These are phyloP conservation scores for Ogataea nakhonphanomensis DNA, from an alignment of 805 yeast genomes.

Conservation along the genomic window DNA sequence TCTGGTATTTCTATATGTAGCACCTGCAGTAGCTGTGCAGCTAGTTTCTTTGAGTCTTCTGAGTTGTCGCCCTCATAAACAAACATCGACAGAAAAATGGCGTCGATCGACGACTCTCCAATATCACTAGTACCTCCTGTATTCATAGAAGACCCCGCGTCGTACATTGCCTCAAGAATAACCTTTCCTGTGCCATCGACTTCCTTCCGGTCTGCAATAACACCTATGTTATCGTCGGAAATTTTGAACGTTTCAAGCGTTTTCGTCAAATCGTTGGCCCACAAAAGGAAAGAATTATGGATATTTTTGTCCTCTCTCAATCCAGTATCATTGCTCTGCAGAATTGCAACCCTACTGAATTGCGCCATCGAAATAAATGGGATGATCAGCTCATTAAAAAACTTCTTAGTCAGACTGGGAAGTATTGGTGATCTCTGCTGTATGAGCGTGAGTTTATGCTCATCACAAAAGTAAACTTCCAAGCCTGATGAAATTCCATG, in stretches of 20 bases:
- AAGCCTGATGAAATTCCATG: slow-evolving; percentile 42
- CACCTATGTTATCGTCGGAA: slow-evolving; percentile 10
- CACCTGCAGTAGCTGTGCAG: slow-evolving; percentile 34
- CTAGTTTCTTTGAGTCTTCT: slow-evolving; percentile 58
- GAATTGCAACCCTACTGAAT: slow-evolving; percentile 47
- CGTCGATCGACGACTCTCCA: slow-evolving; percentile 5
- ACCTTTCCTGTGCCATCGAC: slow-evolving; percentile 13
- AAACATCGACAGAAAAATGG: slow-evolving; percentile 35
- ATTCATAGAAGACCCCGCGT: neutral
- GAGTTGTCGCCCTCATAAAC: slow-evolving; percentile 92
- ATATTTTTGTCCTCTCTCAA: slow-evolving; percentile 25
- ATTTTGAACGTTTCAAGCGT: slow-evolving; percentile 19
- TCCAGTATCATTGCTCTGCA: slow-evolving; percentile 76
- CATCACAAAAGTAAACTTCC: slow-evolving; percentile 55
- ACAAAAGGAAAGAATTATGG: slow-evolving; percentile 18
- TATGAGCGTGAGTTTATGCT: slow-evolving; percentile 48
- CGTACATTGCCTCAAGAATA: slow-evolving; percentile 5
- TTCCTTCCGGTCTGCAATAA: slow-evolving; percentile 11
- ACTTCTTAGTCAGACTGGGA: slow-evolving; percentile 53
- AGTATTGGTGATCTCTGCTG: slow-evolving; percentile 84
- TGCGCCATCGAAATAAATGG: slow-evolving; percentile 43
- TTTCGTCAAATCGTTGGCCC: slow-evolving; percentile 25
- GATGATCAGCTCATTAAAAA: slow-evolving; percentile 47
- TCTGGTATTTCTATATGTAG: slow-evolving; percentile 7
- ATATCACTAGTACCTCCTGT: no score